These are phyloP conservation scores for Chalciporus pseudorubinellus DNA, from an alignment of 768 basidiomycete genomes.

Conservation along the genomic window DNA sequence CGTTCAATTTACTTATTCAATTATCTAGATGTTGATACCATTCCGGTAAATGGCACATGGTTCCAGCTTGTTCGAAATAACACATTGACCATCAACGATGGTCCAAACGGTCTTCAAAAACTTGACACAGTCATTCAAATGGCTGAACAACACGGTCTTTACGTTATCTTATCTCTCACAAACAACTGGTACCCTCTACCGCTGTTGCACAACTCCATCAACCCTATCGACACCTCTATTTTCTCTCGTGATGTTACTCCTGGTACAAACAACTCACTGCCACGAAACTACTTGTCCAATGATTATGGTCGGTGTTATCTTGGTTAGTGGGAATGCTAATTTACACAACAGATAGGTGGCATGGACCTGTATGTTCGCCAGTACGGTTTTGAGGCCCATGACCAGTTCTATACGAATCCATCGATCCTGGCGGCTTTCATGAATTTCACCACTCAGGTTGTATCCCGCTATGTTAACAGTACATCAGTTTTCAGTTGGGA, in stretches of 20 bases:
- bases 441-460: conserved; percentile 56
- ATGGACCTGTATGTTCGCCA: conserved; percentile 64
- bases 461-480: conserved; percentile 53
- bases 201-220: conserved; percentile 24
- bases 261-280: conserved; percentile 39
- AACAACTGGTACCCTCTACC: conserved; percentile 58
- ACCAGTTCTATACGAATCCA: conserved; percentile 56
- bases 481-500: conserved; percentile 58
- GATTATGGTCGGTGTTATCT: conserved; percentile 48
- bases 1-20: conserved; percentile 6
- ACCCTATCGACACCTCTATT: conserved; percentile 1
- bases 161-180: conserved; percentile 54
- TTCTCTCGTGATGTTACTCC: conserved; percentile 26
- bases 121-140: conserved; percentile 56
- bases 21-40: conserved; percentile 45
- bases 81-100: conserved; percentile 52
- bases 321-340: not conserved
- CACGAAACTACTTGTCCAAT: conserved; percentile 57
- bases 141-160: conserved; percentile 54
- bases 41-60: conserved; percentile 59
- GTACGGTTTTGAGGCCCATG: conserved; percentile 44
- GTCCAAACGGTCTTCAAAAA: conserved; percentile 60
- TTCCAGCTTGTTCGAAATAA: conserved; percentile 61
- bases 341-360: conserved; percentile 42
- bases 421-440: conserved; percentile 49